Evolutionary conservation across 2,329 filamentous ascomycete genomes (phyloP).

Genomic region (Aspergillus oerlinghausenensis): DNA sequence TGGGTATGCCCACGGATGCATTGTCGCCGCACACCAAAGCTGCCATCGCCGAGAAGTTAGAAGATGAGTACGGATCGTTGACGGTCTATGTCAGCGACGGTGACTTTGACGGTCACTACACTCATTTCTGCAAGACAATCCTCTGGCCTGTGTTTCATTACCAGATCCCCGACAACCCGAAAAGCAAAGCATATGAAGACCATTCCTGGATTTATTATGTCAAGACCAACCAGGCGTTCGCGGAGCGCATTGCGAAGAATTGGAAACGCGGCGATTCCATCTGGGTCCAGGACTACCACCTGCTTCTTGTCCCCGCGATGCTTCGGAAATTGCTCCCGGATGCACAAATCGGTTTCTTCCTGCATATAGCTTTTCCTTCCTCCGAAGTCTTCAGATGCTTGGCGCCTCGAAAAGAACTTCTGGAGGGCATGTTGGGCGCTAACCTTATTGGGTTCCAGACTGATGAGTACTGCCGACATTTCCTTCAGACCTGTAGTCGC

Average conservation of each 20-base stretch:
- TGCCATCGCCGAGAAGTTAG: constrained; percentile 76
- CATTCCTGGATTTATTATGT: constrained; percentile 96
- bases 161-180: constrained; percentile 94
- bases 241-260: constrained; percentile 80
- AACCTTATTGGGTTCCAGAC: constrained; percentile 94
- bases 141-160: constrained; percentile 98
- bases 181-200: constrained; percentile 96
- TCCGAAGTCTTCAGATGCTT: constrained; percentile 94
- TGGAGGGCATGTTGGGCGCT: constrained; percentile 88
- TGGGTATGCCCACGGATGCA: constrained; percentile 91
- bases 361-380: constrained; percentile 92
- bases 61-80: constrained; percentile 75
- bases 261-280: constrained; percentile 92
- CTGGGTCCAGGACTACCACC: constrained; percentile 95
- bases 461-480: constrained; percentile 87
- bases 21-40: constrained; percentile 70
- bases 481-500: constrained; percentile 91
- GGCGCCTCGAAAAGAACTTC: constrained; percentile 76
- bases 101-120: constrained; percentile 91
- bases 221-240: constrained; percentile 87
- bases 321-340: constrained; percentile 80
- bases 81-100: constrained; percentile 83
- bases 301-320: constrained; percentile 84
- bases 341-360: constrained; percentile 92
- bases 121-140: constrained; percentile 95